Conservation (phyloP, 2,329 filamentous ascomycete genomes). For the Emmonsia crescens region DNA sequence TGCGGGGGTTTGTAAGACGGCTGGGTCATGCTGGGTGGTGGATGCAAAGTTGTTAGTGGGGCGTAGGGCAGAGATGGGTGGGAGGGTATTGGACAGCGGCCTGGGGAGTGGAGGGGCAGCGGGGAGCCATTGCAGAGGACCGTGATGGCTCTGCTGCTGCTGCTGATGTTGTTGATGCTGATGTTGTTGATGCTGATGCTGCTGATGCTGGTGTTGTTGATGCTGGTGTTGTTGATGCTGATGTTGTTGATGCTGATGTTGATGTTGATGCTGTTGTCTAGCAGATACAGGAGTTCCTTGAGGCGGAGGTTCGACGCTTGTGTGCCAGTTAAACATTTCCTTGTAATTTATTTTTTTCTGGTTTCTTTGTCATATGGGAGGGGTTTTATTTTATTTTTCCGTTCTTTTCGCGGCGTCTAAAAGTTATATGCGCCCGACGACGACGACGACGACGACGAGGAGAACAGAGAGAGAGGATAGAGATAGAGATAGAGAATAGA, state of each 20-base stretch:
- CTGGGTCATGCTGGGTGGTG: neutral
- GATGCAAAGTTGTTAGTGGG: neutral
- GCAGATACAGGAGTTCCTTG: slow-evolving; percentile 12
- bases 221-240: slow-evolving; percentile 7
- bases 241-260: slow-evolving; percentile 6
- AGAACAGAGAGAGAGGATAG: too few species aligned
- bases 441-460: too few species aligned
- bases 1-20: slow-evolving; percentile 1
- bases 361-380: neutral
- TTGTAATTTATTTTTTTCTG: neutral
- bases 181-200: slow-evolving; percentile 7
- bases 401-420: neutral
- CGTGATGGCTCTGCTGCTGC: slow-evolving; percentile 11
- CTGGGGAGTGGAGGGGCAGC: neutral
- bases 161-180: slow-evolving; percentile 10
- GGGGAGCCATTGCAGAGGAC: slow-evolving; percentile 8
- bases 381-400: neutral
- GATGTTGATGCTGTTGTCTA: slow-evolving; percentile 18
- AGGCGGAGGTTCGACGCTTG: slow-evolving; percentile 7
- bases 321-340: slow-evolving; percentile 9
- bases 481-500: too few species aligned
- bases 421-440: neutral
- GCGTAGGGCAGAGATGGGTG: slow-evolving; percentile 3
- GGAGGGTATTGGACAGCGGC: slow-evolving; percentile 1
- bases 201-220: slow-evolving; percentile 7